Conservation (phyloP, 169 alveolate genomes). For the Eimeria praecox region DNA sequence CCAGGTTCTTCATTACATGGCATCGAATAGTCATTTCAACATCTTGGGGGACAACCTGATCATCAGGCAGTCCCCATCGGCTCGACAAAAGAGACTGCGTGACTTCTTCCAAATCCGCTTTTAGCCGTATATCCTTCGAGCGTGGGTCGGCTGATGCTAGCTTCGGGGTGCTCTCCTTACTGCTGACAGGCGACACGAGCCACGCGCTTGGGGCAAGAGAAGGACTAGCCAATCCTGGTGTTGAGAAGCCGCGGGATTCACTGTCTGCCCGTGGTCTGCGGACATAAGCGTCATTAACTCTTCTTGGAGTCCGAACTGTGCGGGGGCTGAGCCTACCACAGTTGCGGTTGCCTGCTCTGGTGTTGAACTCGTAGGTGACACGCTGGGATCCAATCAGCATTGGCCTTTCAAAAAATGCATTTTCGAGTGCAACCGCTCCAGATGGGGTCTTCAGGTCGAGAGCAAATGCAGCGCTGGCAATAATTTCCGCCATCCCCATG, state of each 20-base stretch:
- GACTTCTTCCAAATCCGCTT: slow-evolving; percentile 61
- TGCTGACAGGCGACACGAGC: slow-evolving; percentile 70
- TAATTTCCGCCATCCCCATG: slow-evolving; percentile 86
- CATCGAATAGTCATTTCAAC: slow-evolving; percentile 78
- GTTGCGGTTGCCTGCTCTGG: slow-evolving; percentile 34
- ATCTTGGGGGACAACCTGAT: slow-evolving; percentile 68
- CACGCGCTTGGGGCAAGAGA: slow-evolving; percentile 67
- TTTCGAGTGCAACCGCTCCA: slow-evolving; percentile 80
- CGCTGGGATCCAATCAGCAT: slow-evolving; percentile 82
- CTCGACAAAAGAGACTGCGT: slow-evolving; percentile 66
- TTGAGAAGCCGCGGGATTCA: slow-evolving; percentile 63
- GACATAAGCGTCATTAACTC: slow-evolving; percentile 77
- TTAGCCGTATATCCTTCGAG: slow-evolving; percentile 36
- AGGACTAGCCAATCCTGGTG: slow-evolving; percentile 46
- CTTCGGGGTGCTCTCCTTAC: slow-evolving; percentile 65
- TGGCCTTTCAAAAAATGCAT: slow-evolving; percentile 82
- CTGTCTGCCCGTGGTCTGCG: slow-evolving; percentile 76
- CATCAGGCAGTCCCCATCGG: slow-evolving; percentile 65
- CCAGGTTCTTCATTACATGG: slow-evolving; percentile 68
- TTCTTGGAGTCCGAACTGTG: slow-evolving; percentile 80
- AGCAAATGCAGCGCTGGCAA: slow-evolving; percentile 85
- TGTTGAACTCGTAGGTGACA: slow-evolving; percentile 80
- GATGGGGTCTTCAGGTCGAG: slow-evolving; percentile 76
- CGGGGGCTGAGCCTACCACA: slow-evolving; percentile 79
- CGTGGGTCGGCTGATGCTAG: slow-evolving; percentile 49